phyloP scores from a whole-genome alignment of 2,329 filamentous ascomycete genomes.

The Hymenoscyphus salicellus region DNA sequence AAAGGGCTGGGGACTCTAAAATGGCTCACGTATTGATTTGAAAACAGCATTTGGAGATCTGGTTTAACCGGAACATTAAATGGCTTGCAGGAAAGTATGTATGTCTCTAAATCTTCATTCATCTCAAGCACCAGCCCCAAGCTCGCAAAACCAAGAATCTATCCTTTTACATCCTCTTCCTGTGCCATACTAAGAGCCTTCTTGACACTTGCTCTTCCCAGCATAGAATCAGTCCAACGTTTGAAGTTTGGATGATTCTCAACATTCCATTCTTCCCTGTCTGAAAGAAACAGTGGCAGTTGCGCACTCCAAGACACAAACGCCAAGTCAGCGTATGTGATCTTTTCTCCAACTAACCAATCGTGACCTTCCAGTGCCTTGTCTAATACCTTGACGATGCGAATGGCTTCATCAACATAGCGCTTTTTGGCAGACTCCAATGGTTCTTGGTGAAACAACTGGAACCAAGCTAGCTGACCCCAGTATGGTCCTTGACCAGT shows the following conservation, averaged over 20 bases:
- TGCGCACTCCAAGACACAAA: not conserved
- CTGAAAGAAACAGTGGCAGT: not conserved
- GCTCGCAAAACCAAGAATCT: not conserved
- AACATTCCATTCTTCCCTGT: not conserved
- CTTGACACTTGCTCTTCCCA: not conserved
- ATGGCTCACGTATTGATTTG: too few relatives aligned
- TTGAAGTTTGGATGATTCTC: not conserved
- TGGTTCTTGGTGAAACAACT: conserved; percentile 36
- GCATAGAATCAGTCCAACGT: not conserved
- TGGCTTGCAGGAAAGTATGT: too few relatives aligned
- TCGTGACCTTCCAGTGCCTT: not conserved
- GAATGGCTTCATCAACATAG: not conserved
- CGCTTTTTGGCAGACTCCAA: conserved; percentile 4
- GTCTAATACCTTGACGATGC: conserved; percentile 2
- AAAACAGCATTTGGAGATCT: too few relatives aligned
- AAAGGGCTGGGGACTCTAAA: not conserved
- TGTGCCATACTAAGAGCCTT: not conserved
- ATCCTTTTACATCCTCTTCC: conserved; percentile 1
- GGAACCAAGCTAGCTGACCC: conserved; percentile 35
- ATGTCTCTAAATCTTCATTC: too few relatives aligned
- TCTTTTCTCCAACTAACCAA: not conserved
- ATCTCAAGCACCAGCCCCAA: not conserved
- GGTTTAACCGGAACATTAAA: too few relatives aligned
- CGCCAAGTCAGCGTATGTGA: not conserved
- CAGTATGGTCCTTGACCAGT: conserved; percentile 43